These are phyloP conservation scores for Candida silvatica DNA, from an alignment of 805 yeast genomes.

Conservation along the genomic window DNA sequence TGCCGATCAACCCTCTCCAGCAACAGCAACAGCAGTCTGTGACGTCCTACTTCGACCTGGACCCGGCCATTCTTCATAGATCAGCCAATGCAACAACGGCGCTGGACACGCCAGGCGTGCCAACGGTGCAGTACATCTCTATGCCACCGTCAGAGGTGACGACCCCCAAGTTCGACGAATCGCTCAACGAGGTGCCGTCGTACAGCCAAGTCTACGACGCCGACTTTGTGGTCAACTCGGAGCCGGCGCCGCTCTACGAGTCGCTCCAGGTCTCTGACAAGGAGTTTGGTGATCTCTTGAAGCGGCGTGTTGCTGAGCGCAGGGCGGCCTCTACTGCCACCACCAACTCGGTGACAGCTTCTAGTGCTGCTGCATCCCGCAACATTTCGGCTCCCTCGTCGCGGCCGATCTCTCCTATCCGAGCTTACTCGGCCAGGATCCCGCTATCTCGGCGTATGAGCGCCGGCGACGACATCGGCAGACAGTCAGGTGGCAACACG, in stretches of 20 bases:
- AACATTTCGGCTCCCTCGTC: no score
- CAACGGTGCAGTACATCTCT: constrained; percentile 14
- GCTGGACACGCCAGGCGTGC: constrained; percentile 7
- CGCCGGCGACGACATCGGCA: no score
- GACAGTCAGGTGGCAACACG: no score
- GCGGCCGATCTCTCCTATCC: no score
- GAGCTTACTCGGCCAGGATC: no score
- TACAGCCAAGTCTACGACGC: constrained; percentile 21
- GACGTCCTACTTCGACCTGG: constrained; percentile 2
- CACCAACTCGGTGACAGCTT: no score
- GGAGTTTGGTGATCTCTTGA: constrained; percentile 9
- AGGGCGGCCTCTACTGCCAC: no score
- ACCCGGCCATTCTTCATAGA: neutral
- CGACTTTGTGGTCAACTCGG: constrained; percentile 12
- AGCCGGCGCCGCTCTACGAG: constrained; percentile 21
- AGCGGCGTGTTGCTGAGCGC: constrained; percentile 5
- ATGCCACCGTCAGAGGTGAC: constrained; percentile 10
- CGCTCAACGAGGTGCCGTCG: constrained; percentile 16
- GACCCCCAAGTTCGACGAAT: constrained; percentile 4
- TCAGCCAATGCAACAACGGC: neutral
- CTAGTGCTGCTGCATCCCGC: no score
- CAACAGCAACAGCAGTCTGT: neutral
- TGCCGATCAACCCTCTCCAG: neutral
- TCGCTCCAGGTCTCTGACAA: no score
- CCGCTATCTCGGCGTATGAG: no score